Conservation (phyloP, 75 land plant genomes). For the Gnetum montanum region DNA sequence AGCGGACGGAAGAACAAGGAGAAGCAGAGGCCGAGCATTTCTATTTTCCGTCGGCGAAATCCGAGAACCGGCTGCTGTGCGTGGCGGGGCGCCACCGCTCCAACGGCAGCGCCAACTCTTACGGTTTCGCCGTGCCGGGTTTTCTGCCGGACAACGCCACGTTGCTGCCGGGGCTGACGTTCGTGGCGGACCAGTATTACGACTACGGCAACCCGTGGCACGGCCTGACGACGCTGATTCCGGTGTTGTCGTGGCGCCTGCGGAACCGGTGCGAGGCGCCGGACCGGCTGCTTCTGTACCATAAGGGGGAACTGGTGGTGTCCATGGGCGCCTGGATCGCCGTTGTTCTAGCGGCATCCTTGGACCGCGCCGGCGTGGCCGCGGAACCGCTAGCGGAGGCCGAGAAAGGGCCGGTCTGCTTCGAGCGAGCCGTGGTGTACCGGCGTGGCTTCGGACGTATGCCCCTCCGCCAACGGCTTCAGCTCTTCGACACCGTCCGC, state of each 20-base stretch:
- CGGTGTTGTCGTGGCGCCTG: slow-evolving; percentile 53
- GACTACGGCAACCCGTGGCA: slow-evolving; percentile 80
- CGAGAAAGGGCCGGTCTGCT: slow-evolving; percentile 37
- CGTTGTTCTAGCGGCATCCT: slow-evolving; percentile 18
- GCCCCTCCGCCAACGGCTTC: slow-evolving; percentile 8
- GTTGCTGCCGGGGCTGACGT: slow-evolving; percentile 45
- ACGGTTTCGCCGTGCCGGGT: slow-evolving; percentile 57
- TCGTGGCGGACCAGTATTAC: slow-evolving; percentile 66
- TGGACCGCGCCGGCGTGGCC: neutral
- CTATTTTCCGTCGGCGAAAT: slow-evolving; percentile 37
- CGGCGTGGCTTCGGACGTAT: slow-evolving; percentile 41
- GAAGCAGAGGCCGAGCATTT: slow-evolving; percentile 27
- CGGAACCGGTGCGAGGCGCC: slow-evolving; percentile 24
- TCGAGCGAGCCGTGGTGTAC: slow-evolving; percentile 58
- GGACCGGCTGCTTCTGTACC: slow-evolving; percentile 41
- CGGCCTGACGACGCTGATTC: slow-evolving; percentile 37
- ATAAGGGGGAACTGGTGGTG: slow-evolving; percentile 35
- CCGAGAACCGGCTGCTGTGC: slow-evolving; percentile 52
- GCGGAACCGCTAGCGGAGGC: slow-evolving; percentile 8
- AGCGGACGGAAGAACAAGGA: neutral
- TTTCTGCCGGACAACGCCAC: slow-evolving; percentile 28
- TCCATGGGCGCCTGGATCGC: slow-evolving; percentile 32
- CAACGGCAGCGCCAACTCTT: slow-evolving; percentile 60
- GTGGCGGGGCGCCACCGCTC: slow-evolving; percentile 35
- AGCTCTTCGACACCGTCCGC: slow-evolving; percentile 30